Conservation (phyloP, 371 early-diverging fungal genomes). For the Gilbertella persicaria region DNA sequence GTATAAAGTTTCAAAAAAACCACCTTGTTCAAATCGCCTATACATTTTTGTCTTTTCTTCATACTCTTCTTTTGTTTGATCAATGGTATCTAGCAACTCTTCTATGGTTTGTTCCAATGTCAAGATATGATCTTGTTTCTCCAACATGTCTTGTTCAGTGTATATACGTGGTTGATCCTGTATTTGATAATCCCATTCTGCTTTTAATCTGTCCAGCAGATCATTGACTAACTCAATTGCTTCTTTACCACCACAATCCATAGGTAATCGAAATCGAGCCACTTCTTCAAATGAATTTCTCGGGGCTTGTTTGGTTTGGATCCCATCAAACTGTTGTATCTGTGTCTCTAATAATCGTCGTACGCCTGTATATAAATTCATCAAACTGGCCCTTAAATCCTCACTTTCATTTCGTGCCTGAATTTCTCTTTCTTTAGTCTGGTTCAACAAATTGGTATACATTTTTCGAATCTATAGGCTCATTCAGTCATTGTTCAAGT, state of each 20-base stretch:
- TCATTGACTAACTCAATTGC: slow-evolving; percentile 31
- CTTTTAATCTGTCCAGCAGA: slow-evolving; percentile 39
- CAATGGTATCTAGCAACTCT: slow-evolving; percentile 27
- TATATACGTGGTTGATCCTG: slow-evolving; percentile 16
- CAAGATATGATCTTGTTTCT: slow-evolving; percentile 28
- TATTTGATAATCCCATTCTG: slow-evolving; percentile 44
- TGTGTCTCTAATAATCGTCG: slow-evolving; percentile 29
- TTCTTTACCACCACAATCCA: slow-evolving; percentile 33
- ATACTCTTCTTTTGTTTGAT: slow-evolving; percentile 23
- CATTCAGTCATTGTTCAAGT: no score
- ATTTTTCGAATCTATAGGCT: slow-evolving; percentile 27
- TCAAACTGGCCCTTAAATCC: slow-evolving; percentile 22
- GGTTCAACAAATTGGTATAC: slow-evolving; percentile 26
- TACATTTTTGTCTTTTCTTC: slow-evolving; percentile 37
- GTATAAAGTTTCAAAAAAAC: slow-evolving; percentile 42
- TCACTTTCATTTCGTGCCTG: slow-evolving; percentile 29
- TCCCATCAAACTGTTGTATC: slow-evolving; percentile 19
- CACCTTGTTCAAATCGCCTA: slow-evolving; percentile 37
- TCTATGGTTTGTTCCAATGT: slow-evolving; percentile 27
- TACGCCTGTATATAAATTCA: slow-evolving; percentile 28
- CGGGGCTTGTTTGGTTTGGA: neutral
- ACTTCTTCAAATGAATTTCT: slow-evolving; percentile 13
- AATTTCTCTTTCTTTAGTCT: slow-evolving; percentile 32
- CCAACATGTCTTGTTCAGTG: slow-evolving; percentile 35
- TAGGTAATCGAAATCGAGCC: slow-evolving; percentile 29